Base-by-base conservation (phyloP, 2,329 filamentous ascomycete genomes). In the Aspergillus neoniger region DNA sequence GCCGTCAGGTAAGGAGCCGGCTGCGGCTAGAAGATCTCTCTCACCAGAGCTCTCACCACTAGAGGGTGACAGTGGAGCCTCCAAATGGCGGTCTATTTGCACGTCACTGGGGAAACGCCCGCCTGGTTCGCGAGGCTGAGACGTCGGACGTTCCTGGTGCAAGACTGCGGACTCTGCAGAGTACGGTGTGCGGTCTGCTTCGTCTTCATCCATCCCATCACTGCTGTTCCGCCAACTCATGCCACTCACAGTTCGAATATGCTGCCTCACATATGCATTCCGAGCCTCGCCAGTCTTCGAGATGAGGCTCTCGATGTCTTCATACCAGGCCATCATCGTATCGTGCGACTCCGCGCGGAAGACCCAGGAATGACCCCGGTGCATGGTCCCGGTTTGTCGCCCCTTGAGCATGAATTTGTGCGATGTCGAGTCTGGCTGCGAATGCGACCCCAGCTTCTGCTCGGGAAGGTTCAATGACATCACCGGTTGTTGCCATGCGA, bases 391-490 rank as follows among this genome's bases (percentile, higher is more conserved):
- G 4, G 92, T 95, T 78, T 98, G 94, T 62, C 93, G 90, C 48
- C 95, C 95, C 77, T 98, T 99, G 71, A 99, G 88, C 76, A 97
- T 92, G 76, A 99, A 99, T 76, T 99, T 99, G 81, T 96, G 94
- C 43, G 92, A 97, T 12, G 90, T 91, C 12, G 91, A 93, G 52
- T 87, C 88, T 61, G 88, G 86, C 62, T 87, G 85, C 9, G 94
- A 97, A 74, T 96, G 92, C 38, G 93, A 96, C 39, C 95, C 95
- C 59, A 99, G 84, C 75, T 96, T 97, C 78, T 98, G 95, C 69
- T 98, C 95, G 6, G 91, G 91, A 28, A 99, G 85, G 74, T 95
- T 96, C 58, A 99, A 83, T 44, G 95, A 98, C 94, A 99, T 97
- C 73, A 98, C 87, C 0, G 95, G 95, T 41, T 91, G 89, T 77